Evolutionary conservation across 768 basidiomycete genomes (phyloP), one percentile per base, ranked within the genome.

Genomic region (Phylloporus arenicola): DNA sequence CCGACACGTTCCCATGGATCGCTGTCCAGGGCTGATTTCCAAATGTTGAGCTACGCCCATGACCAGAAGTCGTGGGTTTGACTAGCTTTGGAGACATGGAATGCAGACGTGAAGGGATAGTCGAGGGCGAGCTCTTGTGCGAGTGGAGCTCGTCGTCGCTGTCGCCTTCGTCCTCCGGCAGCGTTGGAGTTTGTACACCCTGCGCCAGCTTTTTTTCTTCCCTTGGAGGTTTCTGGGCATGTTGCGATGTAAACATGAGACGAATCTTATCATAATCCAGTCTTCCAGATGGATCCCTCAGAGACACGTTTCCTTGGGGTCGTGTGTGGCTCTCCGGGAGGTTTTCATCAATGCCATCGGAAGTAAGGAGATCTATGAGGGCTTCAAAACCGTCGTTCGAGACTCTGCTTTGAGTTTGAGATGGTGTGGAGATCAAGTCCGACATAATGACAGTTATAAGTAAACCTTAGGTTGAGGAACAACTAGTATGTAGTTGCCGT

Each of bases 211-310:
- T 17, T 8, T 41, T 48, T 27, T 42, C 48, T n/a, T 49, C 35
- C 5, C 6, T 12, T 13, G 40, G 8, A 27, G 10, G 34, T 8
- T 37, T 45, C 5, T 16, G 24, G 10, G n/a, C 37, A 35, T 57
- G 51, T 24, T 67, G 62, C 0, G 42, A 42, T 20, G 55, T 39
- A 29, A 63, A 68, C 60, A 68, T 62, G 6, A 27, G 37, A 10
- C 64, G 67, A 45, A 67, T 63, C 54, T 64, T 67, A 31, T 60
- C 58, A 50, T 56, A 68, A 22, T 69, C 67, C 12, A 67, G 55
- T 57, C 53, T 69, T 24, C 68, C 65, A 1, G 64, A 62, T 3
- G 51, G 14, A 37, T 67, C 67, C 46, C 67, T 51, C 43, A 69
- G 42, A 6, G 52, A 33, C 37, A 35, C 1, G 41, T 52, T 48